These are phyloP conservation scores for Eimeria praecox DNA, from an alignment of 169 alveolate genomes.

Conservation along the genomic window DNA sequence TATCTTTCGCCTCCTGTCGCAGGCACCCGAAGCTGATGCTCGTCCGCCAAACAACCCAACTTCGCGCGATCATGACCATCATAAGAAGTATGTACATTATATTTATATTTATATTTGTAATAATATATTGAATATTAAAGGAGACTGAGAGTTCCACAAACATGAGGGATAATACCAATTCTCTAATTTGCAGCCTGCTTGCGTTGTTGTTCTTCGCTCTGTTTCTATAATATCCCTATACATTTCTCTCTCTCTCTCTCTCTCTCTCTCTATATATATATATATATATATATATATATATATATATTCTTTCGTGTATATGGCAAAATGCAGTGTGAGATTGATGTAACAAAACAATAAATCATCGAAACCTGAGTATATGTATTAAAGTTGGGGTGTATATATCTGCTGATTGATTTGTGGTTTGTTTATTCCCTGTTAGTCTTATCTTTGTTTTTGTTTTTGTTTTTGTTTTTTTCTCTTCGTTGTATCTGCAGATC, in stretches of 20 bases:
- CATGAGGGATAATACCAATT: background rate
- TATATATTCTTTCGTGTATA: background rate
- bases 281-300: background rate
- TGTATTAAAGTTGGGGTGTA: too few relatives aligned
- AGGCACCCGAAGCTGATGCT: conserved; percentile 80
- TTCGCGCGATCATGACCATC: conserved; percentile 83
- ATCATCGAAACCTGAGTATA: too few relatives aligned
- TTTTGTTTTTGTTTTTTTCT: background rate
- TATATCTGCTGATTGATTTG: background rate
- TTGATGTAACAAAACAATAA: too few relatives aligned
- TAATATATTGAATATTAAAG: too few relatives aligned
- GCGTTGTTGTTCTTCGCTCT: background rate
- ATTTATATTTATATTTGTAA: too few relatives aligned
- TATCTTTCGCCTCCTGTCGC: background rate
- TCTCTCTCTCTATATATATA: too few relatives aligned
- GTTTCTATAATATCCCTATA: background rate
- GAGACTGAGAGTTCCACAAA: background rate
- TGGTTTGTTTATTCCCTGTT: background rate
- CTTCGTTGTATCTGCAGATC: too few relatives aligned
- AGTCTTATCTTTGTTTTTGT: too few relatives aligned
- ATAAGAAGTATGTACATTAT: too few relatives aligned
- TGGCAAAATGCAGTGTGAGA: too few relatives aligned
- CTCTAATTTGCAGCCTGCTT: background rate
- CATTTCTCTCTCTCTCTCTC: too few relatives aligned
- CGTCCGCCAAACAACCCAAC: conserved; percentile 81